phyloP scores from a whole-genome alignment of 176 grass and related monocot species.

The Aegilops umbellulata region DNA sequence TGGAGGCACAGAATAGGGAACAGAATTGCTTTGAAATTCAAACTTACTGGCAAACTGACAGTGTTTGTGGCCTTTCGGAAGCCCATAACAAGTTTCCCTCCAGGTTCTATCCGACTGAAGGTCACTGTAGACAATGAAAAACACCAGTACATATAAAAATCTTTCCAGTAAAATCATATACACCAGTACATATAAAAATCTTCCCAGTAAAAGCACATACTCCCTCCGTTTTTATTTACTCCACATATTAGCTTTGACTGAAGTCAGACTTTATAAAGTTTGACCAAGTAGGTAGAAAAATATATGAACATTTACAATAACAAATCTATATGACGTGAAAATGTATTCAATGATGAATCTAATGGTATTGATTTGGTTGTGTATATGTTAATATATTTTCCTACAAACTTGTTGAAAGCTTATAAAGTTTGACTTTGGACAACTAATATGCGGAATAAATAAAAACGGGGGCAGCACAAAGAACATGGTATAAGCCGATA shows the following conservation, averaged over 20 bases:
- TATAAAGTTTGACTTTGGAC: too few relatives aligned
- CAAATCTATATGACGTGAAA: too few relatives aligned
- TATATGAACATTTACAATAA: too few relatives aligned
- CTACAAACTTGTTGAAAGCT: too few relatives aligned
- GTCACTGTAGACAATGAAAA: conserved; percentile 60
- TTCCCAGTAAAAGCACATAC: conserved; percentile 16
- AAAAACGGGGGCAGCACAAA: not conserved
- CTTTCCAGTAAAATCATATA: conserved; percentile 17
- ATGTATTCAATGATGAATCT: too few relatives aligned
- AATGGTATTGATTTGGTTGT: too few relatives aligned
- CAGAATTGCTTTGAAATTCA: conserved; percentile 1
- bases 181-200: conserved; percentile 17
- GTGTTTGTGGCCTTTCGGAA: conserved; percentile 97
- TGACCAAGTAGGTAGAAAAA: too few relatives aligned
- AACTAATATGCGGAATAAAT: too few relatives aligned
- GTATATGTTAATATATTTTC: too few relatives aligned
- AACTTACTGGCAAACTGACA: conserved; percentile 72
- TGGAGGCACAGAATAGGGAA: not conserved
- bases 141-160: conserved; percentile 20
- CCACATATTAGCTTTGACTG: too few relatives aligned
- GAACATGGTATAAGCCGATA: conserved; percentile 3
- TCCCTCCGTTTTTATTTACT: too few relatives aligned
- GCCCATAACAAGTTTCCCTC: conserved; percentile 99
- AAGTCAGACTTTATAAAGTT: too few relatives aligned
- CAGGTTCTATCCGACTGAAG: conserved; percentile 97